A percentile compares a stretch with the other conserved stretches of the same genome.
Conservation (phyloP, 2,329 filamentous ascomycete species). For the Rachicladosporium sp. region DNA sequence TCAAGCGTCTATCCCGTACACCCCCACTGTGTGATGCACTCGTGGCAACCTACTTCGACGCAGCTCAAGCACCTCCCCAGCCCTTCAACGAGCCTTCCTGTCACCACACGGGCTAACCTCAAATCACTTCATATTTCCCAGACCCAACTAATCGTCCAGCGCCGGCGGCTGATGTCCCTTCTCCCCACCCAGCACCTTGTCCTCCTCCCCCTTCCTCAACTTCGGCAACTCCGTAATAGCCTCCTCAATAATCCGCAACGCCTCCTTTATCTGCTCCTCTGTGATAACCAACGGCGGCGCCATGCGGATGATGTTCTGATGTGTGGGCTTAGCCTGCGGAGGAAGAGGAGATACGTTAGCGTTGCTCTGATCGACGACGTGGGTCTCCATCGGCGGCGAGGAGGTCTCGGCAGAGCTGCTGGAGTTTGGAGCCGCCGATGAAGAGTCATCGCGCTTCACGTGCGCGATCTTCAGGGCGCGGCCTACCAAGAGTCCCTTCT, state of each 20-base stretch:
- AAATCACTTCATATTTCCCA: too few species aligned
- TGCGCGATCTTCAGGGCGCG: slow-evolving; percentile 30
- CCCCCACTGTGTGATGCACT: too few species aligned
- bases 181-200: slow-evolving; percentile 32
- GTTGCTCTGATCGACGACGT: slow-evolving; percentile 1
- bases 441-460: slow-evolving; percentile 5
- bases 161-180: too few species aligned
- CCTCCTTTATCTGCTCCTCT: slow-evolving; percentile 69
- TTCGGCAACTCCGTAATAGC: slow-evolving; percentile 69
- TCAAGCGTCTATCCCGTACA: too few species aligned
- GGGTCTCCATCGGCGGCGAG: slow-evolving; percentile 4
- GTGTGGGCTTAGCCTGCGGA: slow-evolving; percentile 83
- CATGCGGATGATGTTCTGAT: slow-evolving; percentile 95
- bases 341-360: slow-evolving; percentile 11
- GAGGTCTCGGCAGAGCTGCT: not conserved
- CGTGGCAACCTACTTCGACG: too few species aligned
- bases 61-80: too few species aligned
- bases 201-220: slow-evolving; percentile 38
- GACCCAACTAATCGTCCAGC: too few species aligned
- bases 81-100: too few species aligned
- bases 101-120: too few species aligned
- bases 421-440: not conserved
- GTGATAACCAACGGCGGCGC: slow-evolving; percentile 94
- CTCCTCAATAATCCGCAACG: slow-evolving; percentile 67
- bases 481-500: slow-evolving; percentile 75